Evolutionary conservation across 441 rosid genomes (phyloP), one percentile per base, ranked within the genome.

Genomic region (Breynia disticha): DNA sequence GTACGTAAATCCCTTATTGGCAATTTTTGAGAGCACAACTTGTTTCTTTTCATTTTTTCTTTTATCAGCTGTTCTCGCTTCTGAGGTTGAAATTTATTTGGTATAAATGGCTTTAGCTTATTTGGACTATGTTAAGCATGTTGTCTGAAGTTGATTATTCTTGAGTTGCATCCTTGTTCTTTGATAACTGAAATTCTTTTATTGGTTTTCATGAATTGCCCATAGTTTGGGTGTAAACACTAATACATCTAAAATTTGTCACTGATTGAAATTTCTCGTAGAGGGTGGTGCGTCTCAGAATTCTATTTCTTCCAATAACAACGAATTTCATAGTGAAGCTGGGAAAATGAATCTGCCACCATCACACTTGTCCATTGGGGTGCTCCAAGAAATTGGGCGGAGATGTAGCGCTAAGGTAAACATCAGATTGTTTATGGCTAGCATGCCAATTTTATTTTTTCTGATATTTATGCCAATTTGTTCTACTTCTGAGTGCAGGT

Each of bases 351-450:
- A 79, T 61, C 68, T 73, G 39, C 69, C 80, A 43, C 75, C 82
- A 15, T 69, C 96, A 59, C 82, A 82, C 69, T 69, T 93, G 52
- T 83, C 74, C 58, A 83, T 84, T 57, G 78, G 84, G 59, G 99
- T 83, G 50, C 73, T 93, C 60, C 97, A 83, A 55, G 97, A 93
- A 79, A 93, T 89, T 75, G 99, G 93, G 64, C 74, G 84, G 67
- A 84, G 89, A 72, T 89, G 99, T 71, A 78, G 86, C 73, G 79
- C 95, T 35, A 84, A 86, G 90, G 99, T 89, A 67, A 24, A 24
- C 1, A 54, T 48, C 19, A 16, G 18, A 56, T 57, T 44, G 20
- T 50, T 48, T 46, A 16, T 28, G 35, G 35, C 35, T 28, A 28
- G 35, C 35, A 28, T 28, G 35, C 35, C 3, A 28, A 1, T 48